Evolutionary conservation across 768 basidiomycete species (phyloP).

Genomic region (Suillus subalutaceus): DNA sequence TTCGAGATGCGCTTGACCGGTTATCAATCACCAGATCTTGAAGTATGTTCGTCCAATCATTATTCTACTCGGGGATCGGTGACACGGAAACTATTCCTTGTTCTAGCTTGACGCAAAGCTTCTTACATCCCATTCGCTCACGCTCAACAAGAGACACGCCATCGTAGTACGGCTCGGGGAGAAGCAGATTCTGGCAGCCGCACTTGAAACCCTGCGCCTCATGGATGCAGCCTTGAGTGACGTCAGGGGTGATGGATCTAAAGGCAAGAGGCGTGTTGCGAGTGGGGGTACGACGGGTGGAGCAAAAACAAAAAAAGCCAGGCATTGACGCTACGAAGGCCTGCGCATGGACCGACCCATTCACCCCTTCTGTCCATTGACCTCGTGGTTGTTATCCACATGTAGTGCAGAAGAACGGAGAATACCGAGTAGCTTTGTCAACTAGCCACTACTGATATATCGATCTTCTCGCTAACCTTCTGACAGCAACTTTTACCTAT

Average conservation of each 20-base stretch:
- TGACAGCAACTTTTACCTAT: neutral
- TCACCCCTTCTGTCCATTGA: no score
- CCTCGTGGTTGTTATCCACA: neutral
- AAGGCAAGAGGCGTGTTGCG: constrained; percentile 5
- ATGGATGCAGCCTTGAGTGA: constrained; percentile 16
- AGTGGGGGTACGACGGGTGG: neutral
- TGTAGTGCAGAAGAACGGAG: neutral
- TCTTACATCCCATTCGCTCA: constrained; percentile 31
- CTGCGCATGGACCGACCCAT: neutral
- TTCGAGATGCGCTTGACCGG: constrained; percentile 51
- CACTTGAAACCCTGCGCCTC: constrained; percentile 22
- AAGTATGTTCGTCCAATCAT: constrained; percentile 36
- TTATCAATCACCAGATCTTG: constrained; percentile 57
- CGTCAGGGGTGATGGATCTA: neutral
- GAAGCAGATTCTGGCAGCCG: constrained; percentile 60
- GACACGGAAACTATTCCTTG: constrained; percentile 18
- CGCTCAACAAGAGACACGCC: constrained; percentile 59
- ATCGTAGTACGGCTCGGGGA: constrained; percentile 79
- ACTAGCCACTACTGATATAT: neutral
- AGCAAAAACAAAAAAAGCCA: neutral
- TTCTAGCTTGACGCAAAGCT: constrained; percentile 54
- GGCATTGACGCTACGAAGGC: neutral
- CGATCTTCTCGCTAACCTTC: neutral
- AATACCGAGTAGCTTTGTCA: neutral
- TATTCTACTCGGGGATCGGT: neutral